phyloP scores from a whole-genome alignment of 768 basidiomycete species.

The Auriscalpium microsporum region DNA sequence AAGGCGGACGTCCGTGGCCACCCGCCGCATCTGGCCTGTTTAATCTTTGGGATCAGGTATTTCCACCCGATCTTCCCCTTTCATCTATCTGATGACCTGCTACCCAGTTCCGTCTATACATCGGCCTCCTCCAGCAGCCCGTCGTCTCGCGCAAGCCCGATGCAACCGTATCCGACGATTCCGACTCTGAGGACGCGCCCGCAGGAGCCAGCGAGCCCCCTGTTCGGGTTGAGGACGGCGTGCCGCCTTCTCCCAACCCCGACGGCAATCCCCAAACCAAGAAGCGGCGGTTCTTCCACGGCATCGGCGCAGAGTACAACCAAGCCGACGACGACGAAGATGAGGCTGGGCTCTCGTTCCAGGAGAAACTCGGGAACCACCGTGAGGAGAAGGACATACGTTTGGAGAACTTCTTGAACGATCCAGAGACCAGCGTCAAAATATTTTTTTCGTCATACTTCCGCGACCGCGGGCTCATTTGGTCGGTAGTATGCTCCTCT shows the following conservation, averaged over 20 bases:
- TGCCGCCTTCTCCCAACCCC: background rate
- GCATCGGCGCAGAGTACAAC: slow-evolving; percentile 12
- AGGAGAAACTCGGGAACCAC: slow-evolving; percentile 14
- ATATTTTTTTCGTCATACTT: slow-evolving; percentile 68
- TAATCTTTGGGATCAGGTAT: slow-evolving; percentile 60
- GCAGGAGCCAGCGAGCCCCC: slow-evolving; percentile 5
- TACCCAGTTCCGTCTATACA: slow-evolving; percentile 50
- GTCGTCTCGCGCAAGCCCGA: slow-evolving; percentile 13
- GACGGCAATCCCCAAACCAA: background rate
- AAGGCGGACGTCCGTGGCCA: slow-evolving; percentile 32
- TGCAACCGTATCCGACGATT: slow-evolving; percentile 20
- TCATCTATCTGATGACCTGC: background rate
- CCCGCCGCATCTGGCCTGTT: slow-evolving; percentile 23
- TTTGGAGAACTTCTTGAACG: slow-evolving; percentile 45
- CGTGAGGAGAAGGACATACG: slow-evolving; percentile 17
- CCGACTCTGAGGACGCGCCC: slow-evolving; percentile 30
- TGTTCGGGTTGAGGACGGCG: background rate
- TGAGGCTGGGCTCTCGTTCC: slow-evolving; percentile 1
- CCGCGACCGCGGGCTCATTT: slow-evolving; percentile 58
- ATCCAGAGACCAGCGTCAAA: slow-evolving; percentile 49
- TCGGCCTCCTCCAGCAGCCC: slow-evolving; percentile 36
- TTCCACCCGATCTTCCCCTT: slow-evolving; percentile 2
- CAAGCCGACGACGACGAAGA: slow-evolving; percentile 14
- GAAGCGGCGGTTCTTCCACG: background rate
- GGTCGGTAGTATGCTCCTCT: slow-evolving; percentile 32